Conservation (phyloP, 2,329 filamentous ascomycete genomes). For the Xylaria sp. region DNA sequence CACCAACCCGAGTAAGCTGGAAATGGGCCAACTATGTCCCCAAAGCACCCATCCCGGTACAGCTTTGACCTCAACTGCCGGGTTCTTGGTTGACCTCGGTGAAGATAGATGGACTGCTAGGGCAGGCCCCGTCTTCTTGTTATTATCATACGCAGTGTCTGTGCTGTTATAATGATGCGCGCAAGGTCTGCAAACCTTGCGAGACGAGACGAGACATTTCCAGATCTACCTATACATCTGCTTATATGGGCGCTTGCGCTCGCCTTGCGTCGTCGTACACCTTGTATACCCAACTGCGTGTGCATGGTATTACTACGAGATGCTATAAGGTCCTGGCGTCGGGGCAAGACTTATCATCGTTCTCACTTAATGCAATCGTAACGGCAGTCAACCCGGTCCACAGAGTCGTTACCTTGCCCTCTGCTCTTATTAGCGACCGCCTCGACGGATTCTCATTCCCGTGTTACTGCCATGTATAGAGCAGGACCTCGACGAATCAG, state of each 20-base stretch:
- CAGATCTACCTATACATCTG: neutral
- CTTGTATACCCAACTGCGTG: constrained; percentile 2
- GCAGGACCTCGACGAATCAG: constrained; percentile 17
- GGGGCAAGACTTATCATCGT: constrained; percentile 21
- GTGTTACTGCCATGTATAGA: constrained; percentile 28
- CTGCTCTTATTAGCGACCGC: constrained; percentile 19
- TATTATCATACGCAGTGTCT: constrained; percentile 1
- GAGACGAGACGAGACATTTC: constrained; percentile 17
- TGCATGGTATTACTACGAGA: constrained; percentile 32
- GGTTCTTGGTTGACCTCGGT: constrained; percentile 20
- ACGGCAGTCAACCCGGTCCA: constrained; percentile 20
- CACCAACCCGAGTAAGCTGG: constrained; percentile 2
- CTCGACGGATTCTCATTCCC: constrained; percentile 11
- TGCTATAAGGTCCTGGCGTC: constrained; percentile 27
- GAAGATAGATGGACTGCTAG: constrained; percentile 5
- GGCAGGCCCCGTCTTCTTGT: constrained; percentile 15
- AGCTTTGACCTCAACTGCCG: constrained; percentile 22
- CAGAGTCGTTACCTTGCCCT: constrained; percentile 11
- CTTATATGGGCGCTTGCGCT: constrained; percentile 2
- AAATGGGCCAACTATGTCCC: constrained; percentile 23
- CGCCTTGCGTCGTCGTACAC: constrained; percentile 23
- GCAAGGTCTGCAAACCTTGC: constrained; percentile 8
- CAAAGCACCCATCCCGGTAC: constrained; percentile 15
- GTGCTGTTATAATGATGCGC: constrained; percentile 18
- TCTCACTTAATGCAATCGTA: constrained; percentile 24